These are phyloP conservation scores for Wallacemonas collosoma DNA, from an alignment of 208 protist species.

Conservation along the genomic window DNA sequence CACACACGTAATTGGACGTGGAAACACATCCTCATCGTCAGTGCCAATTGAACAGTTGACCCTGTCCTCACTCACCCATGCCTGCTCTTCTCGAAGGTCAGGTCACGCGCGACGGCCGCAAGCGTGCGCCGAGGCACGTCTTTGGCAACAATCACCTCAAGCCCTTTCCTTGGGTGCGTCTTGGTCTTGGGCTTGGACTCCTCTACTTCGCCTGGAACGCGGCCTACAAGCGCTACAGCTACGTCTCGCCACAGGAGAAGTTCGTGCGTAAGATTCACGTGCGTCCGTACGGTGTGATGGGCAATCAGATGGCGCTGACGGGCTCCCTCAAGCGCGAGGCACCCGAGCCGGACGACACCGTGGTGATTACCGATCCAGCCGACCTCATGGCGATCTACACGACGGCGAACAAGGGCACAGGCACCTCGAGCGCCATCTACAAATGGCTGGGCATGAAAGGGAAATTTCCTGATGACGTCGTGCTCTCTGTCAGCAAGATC, in stretches of 20 bases:
- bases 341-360: conserved; percentile 56
- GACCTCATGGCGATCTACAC: conserved; percentile 72
- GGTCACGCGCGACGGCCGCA: conserved; percentile 72
- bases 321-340: conserved; percentile 58
- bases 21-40: no score
- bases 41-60: no score
- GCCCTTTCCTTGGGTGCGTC: conserved; percentile 74
- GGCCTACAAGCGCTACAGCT: conserved; percentile 52
- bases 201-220: conserved; percentile 36
- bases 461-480: conserved; percentile 71
- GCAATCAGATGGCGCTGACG: conserved; percentile 75
- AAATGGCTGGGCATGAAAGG: conserved; percentile 75
- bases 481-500: conserved; percentile 63
- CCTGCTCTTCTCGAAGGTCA: conserved; percentile 18
- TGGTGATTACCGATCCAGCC: conserved; percentile 71
- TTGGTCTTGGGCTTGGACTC: conserved; percentile 44
- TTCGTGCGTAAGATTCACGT: conserved; percentile 80
- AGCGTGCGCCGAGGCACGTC: conserved; percentile 68
- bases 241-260: conserved; percentile 66
- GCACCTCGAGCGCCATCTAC: conserved; percentile 85
- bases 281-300: conserved; percentile 83
- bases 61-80: background rate
- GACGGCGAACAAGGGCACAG: conserved; percentile 47
- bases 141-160: conserved; percentile 66
- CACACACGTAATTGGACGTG: no score